Base-by-base conservation (phyloP, 805 yeast genomes). In the Naumovozyma castellii region DNA sequence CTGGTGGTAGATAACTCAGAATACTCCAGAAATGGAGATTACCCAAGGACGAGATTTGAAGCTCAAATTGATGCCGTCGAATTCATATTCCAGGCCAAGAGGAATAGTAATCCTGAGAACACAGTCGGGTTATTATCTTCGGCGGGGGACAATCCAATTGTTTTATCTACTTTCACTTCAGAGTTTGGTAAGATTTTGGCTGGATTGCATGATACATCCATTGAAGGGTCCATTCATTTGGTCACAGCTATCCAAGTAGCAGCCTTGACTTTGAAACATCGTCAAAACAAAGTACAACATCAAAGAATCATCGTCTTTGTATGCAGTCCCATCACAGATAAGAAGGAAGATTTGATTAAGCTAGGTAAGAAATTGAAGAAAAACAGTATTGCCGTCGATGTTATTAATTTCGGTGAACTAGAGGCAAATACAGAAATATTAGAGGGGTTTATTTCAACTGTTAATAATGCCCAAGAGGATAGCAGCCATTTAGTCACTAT, bases 1-100 rank as follows among this genome's bases (percentile, higher is more conserved):
- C 75, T 92, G 46, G 85, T 87, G 56, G 75, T 92, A 57, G 99
- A 92, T 69, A 90, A 87, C 71, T 86, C 96, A 38, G 98, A 92
- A 67, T 90, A 73, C 63, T 84, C 88, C 76, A 74, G 98, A 55
- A 92, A 92, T 59, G 98, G 97, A 25, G 98, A 92, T 62, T 92
- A 80, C 56, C 73, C 84, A 29, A 78, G 94, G 14, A 80, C 88
- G 13, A 73, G 98, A 54, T 88, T 79, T 58, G 94, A 84, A 47
- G 96, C 97, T 1, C 96, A 92, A 64, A 69, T 84, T 45, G 95
- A 92, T 46, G 79, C 96, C 8, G 87, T 88, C 20, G 92, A 86
- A 51, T 69, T 79, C 50, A 77, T 92, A 34, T 94, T 92, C 68
- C 81, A 82, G 47, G 77, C 84, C 47, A 90, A 92, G 64, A 76